These are phyloP conservation scores for Geotrichum europaeum DNA, from an alignment of 1,139 yeast species.

Conservation along the genomic window DNA sequence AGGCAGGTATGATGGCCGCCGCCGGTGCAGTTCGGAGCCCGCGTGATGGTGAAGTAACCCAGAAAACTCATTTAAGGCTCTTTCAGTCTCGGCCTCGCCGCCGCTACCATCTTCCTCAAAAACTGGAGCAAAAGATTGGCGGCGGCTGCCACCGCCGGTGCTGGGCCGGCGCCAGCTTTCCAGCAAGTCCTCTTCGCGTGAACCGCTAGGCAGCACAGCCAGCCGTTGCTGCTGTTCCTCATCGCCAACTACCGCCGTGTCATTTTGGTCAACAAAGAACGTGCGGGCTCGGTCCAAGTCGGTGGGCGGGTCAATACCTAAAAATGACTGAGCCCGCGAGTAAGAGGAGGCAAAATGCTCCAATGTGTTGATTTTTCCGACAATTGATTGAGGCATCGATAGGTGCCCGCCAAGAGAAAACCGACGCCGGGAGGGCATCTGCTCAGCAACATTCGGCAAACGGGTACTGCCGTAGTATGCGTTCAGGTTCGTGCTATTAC, in stretches of 20 bases:
- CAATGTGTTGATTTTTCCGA: slow-evolving; percentile 48
- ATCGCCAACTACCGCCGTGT: neutral
- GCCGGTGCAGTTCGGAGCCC: slow-evolving; percentile 20
- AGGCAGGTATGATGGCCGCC: slow-evolving; percentile 21
- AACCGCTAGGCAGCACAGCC: neutral
- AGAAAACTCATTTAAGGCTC: neutral
- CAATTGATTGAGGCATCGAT: neutral
- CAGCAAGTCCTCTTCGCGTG: neutral
- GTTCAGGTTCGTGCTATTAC: neutral
- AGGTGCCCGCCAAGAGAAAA: neutral
- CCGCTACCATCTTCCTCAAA: slow-evolving; percentile 1
- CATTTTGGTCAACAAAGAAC: slow-evolving; percentile 36
- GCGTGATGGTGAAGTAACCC: neutral
- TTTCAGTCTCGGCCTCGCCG: neutral
- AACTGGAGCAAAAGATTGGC: neutral
- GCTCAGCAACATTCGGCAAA: neutral
- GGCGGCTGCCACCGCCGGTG: neutral
- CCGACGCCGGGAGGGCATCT: neutral
- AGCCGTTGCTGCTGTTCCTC: neutral
- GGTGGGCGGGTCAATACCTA: slow-evolving; percentile 44
- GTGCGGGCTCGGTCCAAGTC: slow-evolving; percentile 41
- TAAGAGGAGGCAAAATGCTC: slow-evolving; percentile 75
- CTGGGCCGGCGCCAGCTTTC: neutral
- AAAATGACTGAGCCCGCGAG: slow-evolving; percentile 69
- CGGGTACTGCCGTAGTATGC: neutral